Base-by-base conservation (phyloP, 2,329 filamentous ascomycete genomes). In the Aureobasidium mangrovei region DNA sequence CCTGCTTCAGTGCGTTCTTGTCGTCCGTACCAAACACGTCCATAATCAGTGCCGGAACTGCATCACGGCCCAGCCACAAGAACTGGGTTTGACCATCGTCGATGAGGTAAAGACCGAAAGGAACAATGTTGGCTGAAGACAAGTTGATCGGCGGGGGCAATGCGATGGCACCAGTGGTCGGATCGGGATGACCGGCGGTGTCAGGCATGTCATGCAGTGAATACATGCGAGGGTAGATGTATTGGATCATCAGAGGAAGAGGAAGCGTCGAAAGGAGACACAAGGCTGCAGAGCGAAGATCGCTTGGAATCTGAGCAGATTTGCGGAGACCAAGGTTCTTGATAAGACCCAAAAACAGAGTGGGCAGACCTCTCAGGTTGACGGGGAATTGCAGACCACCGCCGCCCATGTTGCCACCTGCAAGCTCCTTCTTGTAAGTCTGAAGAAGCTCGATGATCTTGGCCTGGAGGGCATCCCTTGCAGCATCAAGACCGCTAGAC, bases 41-140 rank as follows among this genome's bases (percentile, higher is more conserved):
- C 51, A 79, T 72, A 39, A 97, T 76, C 32, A 98, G 79, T 66
- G 95, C 89, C 1, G 90, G 89, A 29, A 98, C 89, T 1, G 91
- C 86, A 61, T 98, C 91, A 35, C 91, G 84, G 10, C 93, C 93
- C 24, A 97, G 80, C 93, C 93, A 98, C 45, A 98, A 73, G 78
- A 98, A 98, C 69, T 98, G 93, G 4, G 89, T 96, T 71, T 96
- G 91, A 2, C 91, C 91, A 65, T 98, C 93, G 64, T 98, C 93
- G 63, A 98, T 93, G 56, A 98, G 80, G 70, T 98, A 98, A 18
- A 98, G 75, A 29, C 93, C 93, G 66, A 94, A 95, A 0, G 90
- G 81, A 3, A 89, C 88, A 47, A 98, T 80, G 44, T 86, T 82
- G 69, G 91, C 89, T 1, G 91, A 95, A 3, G 89, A 90, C 56